phyloP scores from a whole-genome alignment of 2,329 filamentous ascomycete species.

The Botrytis byssoidea region DNA sequence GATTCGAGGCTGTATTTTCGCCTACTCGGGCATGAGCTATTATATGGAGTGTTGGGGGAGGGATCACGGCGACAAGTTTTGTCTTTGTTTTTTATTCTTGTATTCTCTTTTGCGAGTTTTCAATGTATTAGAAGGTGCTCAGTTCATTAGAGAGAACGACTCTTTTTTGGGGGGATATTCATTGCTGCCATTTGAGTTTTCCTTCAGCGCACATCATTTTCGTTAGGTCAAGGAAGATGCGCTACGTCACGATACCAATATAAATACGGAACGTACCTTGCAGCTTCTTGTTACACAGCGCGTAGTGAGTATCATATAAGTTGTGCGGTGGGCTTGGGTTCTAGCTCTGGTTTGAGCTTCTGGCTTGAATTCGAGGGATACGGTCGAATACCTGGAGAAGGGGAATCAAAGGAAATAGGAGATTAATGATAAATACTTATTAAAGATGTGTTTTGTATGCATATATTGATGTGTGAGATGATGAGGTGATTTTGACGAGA shows the following conservation, averaged over 20 bases:
- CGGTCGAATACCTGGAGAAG: not conserved
- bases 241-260: not conserved
- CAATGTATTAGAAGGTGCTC: not conserved
- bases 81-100: not conserved
- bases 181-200: not conserved
- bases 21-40: not conserved
- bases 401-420: not conserved
- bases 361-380: not conserved
- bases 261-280: not conserved
- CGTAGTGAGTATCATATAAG: not conserved
- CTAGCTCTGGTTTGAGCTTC: not conserved
- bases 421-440: not conserved
- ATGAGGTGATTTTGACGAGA: not conserved
- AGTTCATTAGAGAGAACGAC: not conserved
- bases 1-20: not conserved
- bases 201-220: not conserved
- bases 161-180: not conserved
- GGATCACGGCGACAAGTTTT: not conserved
- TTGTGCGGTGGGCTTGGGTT: not conserved
- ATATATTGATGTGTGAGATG: not conserved
- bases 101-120: not conserved
- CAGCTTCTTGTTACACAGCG: not conserved
- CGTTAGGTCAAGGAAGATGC: not conserved
- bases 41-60: not conserved
- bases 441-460: not conserved